phyloP scores from a whole-genome alignment of 2,329 filamentous ascomycete genomes.

The Tolypocladium tropicale region DNA sequence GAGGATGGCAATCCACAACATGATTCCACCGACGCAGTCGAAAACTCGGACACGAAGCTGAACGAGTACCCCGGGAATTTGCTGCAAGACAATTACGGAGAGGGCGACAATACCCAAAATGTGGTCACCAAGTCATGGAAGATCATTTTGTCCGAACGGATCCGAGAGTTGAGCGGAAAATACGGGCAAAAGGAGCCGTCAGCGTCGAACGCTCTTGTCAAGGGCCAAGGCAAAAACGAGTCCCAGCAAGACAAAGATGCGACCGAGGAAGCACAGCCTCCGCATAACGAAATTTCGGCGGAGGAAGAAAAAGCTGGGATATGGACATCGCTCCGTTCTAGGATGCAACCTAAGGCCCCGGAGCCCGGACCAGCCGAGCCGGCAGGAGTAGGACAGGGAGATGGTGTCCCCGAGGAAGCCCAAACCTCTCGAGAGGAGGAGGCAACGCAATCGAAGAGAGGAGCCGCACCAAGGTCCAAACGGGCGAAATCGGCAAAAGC shows the following conservation, averaged over 20 bases:
- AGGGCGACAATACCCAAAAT: not conserved
- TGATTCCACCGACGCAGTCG: not conserved
- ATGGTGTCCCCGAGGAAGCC: not conserved
- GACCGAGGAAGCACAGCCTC: not conserved
- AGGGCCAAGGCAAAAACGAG: not conserved
- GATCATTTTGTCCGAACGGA: not conserved
- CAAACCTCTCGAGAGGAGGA: not conserved
- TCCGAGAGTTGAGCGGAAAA: not conserved
- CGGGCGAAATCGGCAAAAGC: not conserved
- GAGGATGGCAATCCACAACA: not conserved
- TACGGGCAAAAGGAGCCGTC: not conserved
- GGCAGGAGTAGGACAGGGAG: not conserved
- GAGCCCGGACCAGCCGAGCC: not conserved
- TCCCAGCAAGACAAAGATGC: not conserved
- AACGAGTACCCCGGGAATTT: not conserved
- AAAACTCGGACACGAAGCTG: not conserved
- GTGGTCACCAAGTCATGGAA: not conserved
- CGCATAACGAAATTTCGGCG: not conserved
- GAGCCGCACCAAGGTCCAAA: constrained; percentile 2
- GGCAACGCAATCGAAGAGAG: constrained; percentile 1
- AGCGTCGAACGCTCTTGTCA: not conserved
- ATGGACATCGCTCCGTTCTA: constrained; percentile 19
- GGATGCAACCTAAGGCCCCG: constrained; percentile 8
- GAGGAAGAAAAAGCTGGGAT: constrained; percentile 4
- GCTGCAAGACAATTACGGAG: not conserved